Evolutionary conservation across 257 asterid species (phyloP).

Genomic region (Penstemon newberryi): DNA sequence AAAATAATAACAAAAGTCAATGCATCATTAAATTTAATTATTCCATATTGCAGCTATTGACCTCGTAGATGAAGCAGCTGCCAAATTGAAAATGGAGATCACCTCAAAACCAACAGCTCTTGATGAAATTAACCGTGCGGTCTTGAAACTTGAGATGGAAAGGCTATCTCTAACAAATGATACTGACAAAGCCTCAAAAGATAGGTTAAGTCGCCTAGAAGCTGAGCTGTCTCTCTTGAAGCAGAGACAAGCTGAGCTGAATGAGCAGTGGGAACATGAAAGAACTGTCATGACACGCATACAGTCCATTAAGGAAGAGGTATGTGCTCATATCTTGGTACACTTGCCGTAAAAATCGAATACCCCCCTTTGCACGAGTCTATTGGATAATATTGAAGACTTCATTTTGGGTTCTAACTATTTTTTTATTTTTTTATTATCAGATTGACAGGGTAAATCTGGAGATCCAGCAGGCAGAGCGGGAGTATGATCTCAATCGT

Average conservation of each 20-base stretch:
- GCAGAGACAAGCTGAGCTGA: conserved; percentile 78
- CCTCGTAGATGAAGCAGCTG: conserved; percentile 96
- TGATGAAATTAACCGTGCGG: conserved; percentile 85
- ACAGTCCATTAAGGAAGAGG: conserved; percentile 94
- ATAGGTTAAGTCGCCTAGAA: conserved; percentile 81
- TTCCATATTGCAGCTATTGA: conserved; percentile 73
- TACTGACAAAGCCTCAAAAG: conserved; percentile 85
- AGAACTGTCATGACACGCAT: conserved; percentile 80
- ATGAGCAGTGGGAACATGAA: conserved; percentile 93
- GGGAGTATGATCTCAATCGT: conserved; percentile 93
- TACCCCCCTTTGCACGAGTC: no score
- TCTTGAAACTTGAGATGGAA: conserved; percentile 92
- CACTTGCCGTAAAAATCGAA: neutral
- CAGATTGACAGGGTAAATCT: conserved; percentile 94
- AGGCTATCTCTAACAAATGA: conserved; percentile 87
- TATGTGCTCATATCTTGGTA: conserved; percentile 27
- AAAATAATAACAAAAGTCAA: neutral
- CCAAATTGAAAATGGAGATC: conserved; percentile 94
- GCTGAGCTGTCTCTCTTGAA: conserved; percentile 74
- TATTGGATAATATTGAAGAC: neutral
- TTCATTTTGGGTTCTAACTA: conserved; percentile 27
- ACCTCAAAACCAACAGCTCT: conserved; percentile 96
- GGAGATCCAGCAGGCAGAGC: conserved; percentile 96
- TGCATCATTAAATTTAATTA: conserved; percentile 18
- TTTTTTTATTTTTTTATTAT: neutral